Evolutionary conservation across 345 rosid species (phyloP).

Genomic region (Ceriops zippeliana): DNA sequence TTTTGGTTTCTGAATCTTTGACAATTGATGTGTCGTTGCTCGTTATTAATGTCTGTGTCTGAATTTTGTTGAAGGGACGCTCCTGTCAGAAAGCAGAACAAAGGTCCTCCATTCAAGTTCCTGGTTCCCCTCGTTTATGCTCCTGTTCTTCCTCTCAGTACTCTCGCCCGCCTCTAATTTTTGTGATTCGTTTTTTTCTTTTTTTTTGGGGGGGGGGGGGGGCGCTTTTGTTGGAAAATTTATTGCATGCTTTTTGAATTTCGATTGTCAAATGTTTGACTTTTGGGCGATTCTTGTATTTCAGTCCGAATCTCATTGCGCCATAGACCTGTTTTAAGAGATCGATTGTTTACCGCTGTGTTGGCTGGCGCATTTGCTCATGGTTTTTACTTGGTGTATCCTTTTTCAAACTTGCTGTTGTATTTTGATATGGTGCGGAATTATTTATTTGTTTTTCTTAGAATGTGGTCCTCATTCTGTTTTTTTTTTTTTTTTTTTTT

Average conservation of each 20-base stretch:
- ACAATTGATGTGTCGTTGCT: not conserved
- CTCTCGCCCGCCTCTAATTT: slow-evolving; percentile 11
- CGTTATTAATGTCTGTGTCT: not conserved
- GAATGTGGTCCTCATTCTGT: not conserved
- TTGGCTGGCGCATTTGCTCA: slow-evolving; percentile 87
- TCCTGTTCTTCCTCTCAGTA: slow-evolving; percentile 86
- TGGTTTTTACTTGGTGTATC: slow-evolving; percentile 95
- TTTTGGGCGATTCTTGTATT: not conserved
- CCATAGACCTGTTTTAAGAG: slow-evolving; percentile 72
- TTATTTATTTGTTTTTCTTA: not conserved
- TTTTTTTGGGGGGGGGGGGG: not conserved
- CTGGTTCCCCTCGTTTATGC: slow-evolving; percentile 81
- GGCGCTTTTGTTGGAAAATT: not conserved
- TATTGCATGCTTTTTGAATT: not conserved
- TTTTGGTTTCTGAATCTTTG: not conserved
- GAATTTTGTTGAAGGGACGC: slow-evolving; percentile 21
- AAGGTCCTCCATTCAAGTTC: slow-evolving; percentile 67
- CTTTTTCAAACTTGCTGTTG: slow-evolving; percentile 26
- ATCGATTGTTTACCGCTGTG: slow-evolving; percentile 71
- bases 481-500: not conserved
- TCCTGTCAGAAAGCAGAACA: slow-evolving; percentile 44
- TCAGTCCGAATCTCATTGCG: slow-evolving; percentile 71
- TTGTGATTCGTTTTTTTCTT: not conserved
- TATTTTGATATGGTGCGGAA: not conserved
- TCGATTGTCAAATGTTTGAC: not conserved